Percentiles rank a stretch among this genome's conserved stretches.
These are phyloP conservation scores for Vitis hybrid DNA, from an alignment of 177 flowering plant species.

Conservation along the genomic window DNA sequence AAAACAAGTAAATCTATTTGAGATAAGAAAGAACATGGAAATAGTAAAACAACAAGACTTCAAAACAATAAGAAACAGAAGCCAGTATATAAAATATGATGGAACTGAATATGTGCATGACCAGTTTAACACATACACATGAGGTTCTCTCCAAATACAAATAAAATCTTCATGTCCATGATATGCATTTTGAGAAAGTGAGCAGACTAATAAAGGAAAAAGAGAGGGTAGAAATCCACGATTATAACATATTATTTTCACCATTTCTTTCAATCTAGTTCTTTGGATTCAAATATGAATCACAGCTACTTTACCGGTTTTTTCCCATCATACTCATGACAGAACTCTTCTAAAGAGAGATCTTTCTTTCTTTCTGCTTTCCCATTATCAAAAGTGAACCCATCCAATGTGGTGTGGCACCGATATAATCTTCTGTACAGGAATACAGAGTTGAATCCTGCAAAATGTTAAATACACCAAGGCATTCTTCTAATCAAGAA, in stretches of 20 bases:
- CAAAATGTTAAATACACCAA: slow-evolving; percentile 10
- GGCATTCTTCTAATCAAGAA: no score
- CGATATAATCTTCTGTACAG: slow-evolving; percentile 81
- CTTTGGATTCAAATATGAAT: slow-evolving; percentile 6
- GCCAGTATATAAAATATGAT: not conserved
- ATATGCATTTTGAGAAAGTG: no score
- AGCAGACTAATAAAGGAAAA: no score
- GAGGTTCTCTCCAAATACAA: no score
- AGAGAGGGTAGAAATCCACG: no score
- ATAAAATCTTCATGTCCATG: no score
- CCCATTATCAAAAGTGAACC: slow-evolving; percentile 63
- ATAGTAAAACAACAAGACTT: not conserved
- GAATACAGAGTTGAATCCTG: slow-evolving; percentile 84
- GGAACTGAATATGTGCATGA: no score
- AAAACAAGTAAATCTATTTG: slow-evolving; percentile 1
- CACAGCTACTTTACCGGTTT: slow-evolving; percentile 60
- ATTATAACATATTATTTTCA: no score
- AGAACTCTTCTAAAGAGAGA: slow-evolving; percentile 61
- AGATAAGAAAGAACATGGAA: no score
- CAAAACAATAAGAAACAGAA: not conserved
- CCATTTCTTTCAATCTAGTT: not conserved
- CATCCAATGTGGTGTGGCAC: slow-evolving; percentile 63
- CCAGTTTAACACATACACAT: no score
- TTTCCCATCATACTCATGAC: slow-evolving; percentile 51
- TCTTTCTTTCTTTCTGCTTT: slow-evolving; percentile 62